Evolutionary conservation across 148 eudicot genomes (phyloP).

Genomic region (Rhododendron mucronatum): DNA sequence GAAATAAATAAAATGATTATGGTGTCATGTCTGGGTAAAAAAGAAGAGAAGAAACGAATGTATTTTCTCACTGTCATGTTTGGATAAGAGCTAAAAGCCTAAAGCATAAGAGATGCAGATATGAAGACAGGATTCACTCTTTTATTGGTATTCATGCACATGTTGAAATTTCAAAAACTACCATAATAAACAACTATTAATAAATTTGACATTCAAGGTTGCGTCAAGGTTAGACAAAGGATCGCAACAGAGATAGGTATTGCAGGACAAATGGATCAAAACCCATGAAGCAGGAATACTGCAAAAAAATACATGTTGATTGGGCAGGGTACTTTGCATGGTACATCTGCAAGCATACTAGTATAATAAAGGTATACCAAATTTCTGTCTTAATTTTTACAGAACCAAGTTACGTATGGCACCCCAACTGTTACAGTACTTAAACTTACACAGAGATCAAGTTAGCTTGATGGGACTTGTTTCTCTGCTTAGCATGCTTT

Average conservation of each 20-base stretch:
- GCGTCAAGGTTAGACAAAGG: not conserved
- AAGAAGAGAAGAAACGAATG: not conserved
- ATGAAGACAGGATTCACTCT: not conserved
- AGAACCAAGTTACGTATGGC: not conserved
- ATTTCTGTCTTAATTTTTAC: not conserved
- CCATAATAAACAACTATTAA: not conserved
- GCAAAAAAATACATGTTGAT: no score
- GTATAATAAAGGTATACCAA: not conserved
- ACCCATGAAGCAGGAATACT: not conserved
- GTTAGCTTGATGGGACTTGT: not conserved
- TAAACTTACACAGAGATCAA: not conserved
- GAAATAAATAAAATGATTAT: not conserved
- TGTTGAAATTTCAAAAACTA: not conserved
- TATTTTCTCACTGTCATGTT: not conserved
- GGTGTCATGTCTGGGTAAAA: not conserved
- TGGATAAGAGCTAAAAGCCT: not conserved
- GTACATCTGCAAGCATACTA: not conserved
- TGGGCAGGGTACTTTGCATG: not conserved
- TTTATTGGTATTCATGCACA: not conserved
- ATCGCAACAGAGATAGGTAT: not conserved
- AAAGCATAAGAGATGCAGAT: not conserved
- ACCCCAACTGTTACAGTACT: not conserved
- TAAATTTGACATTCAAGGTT: not conserved
- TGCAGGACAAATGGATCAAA: not conserved
- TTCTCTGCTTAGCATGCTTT: not conserved